Conservation (phyloP, 768 basidiomycete genomes). For the Suillus bovinus region DNA sequence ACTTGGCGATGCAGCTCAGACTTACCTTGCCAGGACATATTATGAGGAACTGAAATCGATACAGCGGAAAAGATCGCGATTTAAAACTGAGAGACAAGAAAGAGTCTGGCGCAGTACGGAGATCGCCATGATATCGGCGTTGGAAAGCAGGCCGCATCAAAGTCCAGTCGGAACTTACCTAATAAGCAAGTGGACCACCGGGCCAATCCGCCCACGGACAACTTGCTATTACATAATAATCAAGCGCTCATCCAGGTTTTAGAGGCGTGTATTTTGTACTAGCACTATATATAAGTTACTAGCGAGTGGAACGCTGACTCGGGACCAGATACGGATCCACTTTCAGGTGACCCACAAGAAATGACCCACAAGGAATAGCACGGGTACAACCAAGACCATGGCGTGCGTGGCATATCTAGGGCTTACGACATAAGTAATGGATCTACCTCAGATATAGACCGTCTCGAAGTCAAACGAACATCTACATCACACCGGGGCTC, state of each 20-base stretch:
- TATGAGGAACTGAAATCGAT: slow-evolving; percentile 11
- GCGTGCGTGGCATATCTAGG: neutral
- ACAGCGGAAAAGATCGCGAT: slow-evolving; percentile 11
- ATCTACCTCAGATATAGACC: neutral
- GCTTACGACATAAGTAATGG: neutral
- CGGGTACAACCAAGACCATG: neutral
- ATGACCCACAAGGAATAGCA: neutral
- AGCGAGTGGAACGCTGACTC: neutral
- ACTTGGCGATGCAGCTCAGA: slow-evolving; percentile 39
- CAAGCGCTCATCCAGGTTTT: no score
- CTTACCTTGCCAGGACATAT: slow-evolving; percentile 76
- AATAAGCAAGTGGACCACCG: slow-evolving; percentile 1
- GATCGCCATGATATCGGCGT: slow-evolving; percentile 33
- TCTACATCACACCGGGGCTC: neutral
- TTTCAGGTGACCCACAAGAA: no score
- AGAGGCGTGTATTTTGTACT: no score
- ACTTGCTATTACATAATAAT: neutral
- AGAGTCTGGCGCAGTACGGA: slow-evolving; percentile 15
- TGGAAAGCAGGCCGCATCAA: slow-evolving; percentile 9
- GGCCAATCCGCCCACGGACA: neutral
- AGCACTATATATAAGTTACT: neutral
- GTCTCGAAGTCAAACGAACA: slow-evolving; percentile 3
- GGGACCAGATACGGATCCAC: no score
- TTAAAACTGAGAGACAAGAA: slow-evolving; percentile 8
- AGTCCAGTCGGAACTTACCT: slow-evolving; percentile 3